phyloP scores from a whole-genome alignment of 495 filamentous ascomycete genomes.

The Penicillium ochrochloron region DNA sequence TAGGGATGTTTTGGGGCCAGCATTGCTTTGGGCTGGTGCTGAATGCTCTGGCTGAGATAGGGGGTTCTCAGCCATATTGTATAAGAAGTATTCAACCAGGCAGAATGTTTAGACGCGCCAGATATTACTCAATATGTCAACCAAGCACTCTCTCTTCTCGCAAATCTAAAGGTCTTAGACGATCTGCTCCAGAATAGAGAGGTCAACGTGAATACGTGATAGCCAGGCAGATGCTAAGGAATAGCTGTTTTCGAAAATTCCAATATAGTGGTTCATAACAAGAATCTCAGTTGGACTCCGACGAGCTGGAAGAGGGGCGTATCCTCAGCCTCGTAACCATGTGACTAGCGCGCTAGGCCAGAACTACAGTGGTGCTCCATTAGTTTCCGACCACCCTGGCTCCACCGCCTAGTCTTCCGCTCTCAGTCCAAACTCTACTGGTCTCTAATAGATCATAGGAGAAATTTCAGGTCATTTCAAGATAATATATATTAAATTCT shows the following conservation, averaged over 20 bases:
- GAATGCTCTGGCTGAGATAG: constrained; percentile 18
- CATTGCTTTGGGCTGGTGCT: constrained; percentile 13
- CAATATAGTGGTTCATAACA: not conserved
- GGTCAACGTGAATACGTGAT: constrained; percentile 6
- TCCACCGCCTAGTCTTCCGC: too few species aligned
- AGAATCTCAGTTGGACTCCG: not conserved
- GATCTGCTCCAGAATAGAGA: not conserved
- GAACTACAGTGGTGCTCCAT: too few species aligned
- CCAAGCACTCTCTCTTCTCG: constrained; percentile 13
- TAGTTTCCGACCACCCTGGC: too few species aligned
- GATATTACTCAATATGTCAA: constrained; percentile 13
- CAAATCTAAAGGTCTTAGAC: not conserved
- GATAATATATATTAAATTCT: too few species aligned
- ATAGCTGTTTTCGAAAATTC: not conserved
- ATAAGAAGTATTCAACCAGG: constrained; percentile 4
- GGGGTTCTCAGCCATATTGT: constrained; percentile 16
- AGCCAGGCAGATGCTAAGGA: not conserved
- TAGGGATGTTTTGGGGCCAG: constrained; percentile 13
- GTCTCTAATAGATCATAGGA: too few species aligned
- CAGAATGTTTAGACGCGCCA: not conserved
- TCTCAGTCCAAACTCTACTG: too few species aligned
- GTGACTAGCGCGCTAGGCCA: too few species aligned
- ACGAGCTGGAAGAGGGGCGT: too few species aligned
- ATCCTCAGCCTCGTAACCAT: too few species aligned
- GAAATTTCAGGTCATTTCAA: too few species aligned